Evolutionary conservation across 805 yeast genomes (phyloP), one percentile per base, ranked within the genome.

Genomic region (Kazachstania psychrophila): DNA sequence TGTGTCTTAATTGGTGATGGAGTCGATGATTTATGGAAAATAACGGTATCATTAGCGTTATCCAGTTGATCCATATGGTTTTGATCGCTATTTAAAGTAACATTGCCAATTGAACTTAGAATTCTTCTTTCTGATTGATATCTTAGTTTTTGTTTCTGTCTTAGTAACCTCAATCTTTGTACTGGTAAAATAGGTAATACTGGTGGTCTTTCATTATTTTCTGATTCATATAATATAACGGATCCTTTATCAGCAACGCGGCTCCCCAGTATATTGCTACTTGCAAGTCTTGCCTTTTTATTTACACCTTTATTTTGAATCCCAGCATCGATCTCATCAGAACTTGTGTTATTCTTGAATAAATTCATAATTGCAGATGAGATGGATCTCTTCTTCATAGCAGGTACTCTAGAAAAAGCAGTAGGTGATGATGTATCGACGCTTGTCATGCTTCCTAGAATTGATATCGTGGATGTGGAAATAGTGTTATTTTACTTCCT

Each of bases 181-280:
- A 54, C 29, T 3, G 62, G 62, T 24, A 54, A 35, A 13, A 58
- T 47, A 2, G 61, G 59, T 26, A 58, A 34, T 17, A 56, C 44
- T 2, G 58, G 60, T 6, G 61, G 62, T 35, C 60, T 46, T n/a
- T 26, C 38, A 8, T 36, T 42, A 15, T 18, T 15, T 6, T 22
- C 37, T 8, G 41, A 11, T 15, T 37, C 44, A 24, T 41, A 41
- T 10, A 41, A 25, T n/a, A 40, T 26, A 9, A 40, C 17, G 3
- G 35, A 19, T 15, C 27, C 28, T n/a, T 9, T 20, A 15, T 22
- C 13, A 13, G 25, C 9, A 22, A 24, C n/a, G 27, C 6, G 5
- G 9, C n/a, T 13, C n/a, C 27, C n/a, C n/a, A 11, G 27, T 16
- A 13, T n/a, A 8, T 6, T n/a, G 29, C 8, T 27, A 18, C 29